Evolutionary conservation across 2,329 filamentous ascomycete species (phyloP).

Genomic region (Arthrocladium fulminans): DNA sequence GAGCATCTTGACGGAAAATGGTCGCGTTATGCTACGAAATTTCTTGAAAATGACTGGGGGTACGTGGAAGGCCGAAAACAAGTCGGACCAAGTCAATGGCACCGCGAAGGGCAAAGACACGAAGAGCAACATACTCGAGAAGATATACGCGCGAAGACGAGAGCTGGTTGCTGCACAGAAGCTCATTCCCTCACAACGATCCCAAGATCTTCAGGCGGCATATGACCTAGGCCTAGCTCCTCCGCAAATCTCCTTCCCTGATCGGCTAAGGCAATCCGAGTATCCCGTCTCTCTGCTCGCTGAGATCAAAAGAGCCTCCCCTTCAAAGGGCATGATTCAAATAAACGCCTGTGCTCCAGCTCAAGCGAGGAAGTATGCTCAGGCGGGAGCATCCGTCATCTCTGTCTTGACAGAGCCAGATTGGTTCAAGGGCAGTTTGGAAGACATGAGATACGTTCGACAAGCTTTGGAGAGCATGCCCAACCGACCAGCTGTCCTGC

Average conservation of each 20-base stretch:
- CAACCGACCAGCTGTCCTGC: constrained; percentile 80
- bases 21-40: constrained; percentile 82
- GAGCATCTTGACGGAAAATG: constrained; percentile 86
- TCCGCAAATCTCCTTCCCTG: constrained; percentile 69
- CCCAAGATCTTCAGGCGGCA: constrained; percentile 72
- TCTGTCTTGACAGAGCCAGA: constrained; percentile 97
- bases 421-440: constrained; percentile 98
- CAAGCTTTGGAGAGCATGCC: constrained; percentile 85
- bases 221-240: constrained; percentile 80
- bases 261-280: constrained; percentile 68
- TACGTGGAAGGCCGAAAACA: constrained; percentile 56
- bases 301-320: constrained; percentile 93
- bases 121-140: constrained; percentile 78
- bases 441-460: constrained; percentile 79
- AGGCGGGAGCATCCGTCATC: constrained; percentile 91
- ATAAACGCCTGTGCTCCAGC: constrained; percentile 77
- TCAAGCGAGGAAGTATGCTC: constrained; percentile 83
- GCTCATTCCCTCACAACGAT: constrained; percentile 72
- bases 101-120: constrained; percentile 34
- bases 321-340: constrained; percentile 91
- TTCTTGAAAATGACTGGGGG: constrained; percentile 82
- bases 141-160: constrained; percentile 77
- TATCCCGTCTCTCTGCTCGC: constrained; percentile 92
- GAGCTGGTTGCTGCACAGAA: constrained; percentile 72
- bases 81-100: constrained; percentile 17